Base-by-base conservation (phyloP, 1,284 basidiomycete species). In the Anthracocystis panici-leucophaei region DNA sequence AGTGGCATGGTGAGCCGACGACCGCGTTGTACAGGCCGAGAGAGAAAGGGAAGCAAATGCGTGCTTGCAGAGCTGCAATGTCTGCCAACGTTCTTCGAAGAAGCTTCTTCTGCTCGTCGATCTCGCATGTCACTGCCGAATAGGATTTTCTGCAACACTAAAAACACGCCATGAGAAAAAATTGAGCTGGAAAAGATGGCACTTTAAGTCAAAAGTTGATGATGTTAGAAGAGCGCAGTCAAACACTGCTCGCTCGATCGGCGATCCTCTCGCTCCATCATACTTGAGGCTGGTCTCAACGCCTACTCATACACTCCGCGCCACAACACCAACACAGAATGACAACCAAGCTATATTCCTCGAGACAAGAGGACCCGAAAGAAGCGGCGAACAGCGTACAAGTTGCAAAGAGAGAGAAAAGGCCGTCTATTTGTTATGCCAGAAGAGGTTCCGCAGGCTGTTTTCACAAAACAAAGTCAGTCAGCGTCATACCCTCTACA, bases 381-480 rank as follows among this genome's bases (percentile, higher is more conserved):
- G 20, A 35, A 2, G 1, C 16, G 14, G 9, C 20, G 16, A 29
- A 27, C n/a, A 45, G 10, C 16, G 29, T 29, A 42, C 41, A 4
- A n/a, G 16, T 11, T 21, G 29, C n/a, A n/a, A 29, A 49, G 25
- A 33, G 16, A 27, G 1, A 31, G 18, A 10, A 23, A 20, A 25
- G n/a, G 21, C 8, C 31, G 31, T 54, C 73, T 82, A 85, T 33
- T 79, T 72, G 71, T 85, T 85, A 74, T 85, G 83, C 83, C 83
- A 85, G 57, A 85, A 69, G 33, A 85, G 67, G 54, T 80, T 85
- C 29, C 82, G 70, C 56, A 85, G 67, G 57, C 82, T 77, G 67
- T 29, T 20, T 7, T 29, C 9, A 31, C 29, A 10, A 51, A 23
- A 42, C 21, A 51, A 27, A 31, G 25, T 14, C 7, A n/a, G 64